A percentile compares a stretch with the other conserved stretches of the same genome.
phyloP scores from a whole-genome alignment of 331 rosid species.

The Cucumis variabilis region DNA sequence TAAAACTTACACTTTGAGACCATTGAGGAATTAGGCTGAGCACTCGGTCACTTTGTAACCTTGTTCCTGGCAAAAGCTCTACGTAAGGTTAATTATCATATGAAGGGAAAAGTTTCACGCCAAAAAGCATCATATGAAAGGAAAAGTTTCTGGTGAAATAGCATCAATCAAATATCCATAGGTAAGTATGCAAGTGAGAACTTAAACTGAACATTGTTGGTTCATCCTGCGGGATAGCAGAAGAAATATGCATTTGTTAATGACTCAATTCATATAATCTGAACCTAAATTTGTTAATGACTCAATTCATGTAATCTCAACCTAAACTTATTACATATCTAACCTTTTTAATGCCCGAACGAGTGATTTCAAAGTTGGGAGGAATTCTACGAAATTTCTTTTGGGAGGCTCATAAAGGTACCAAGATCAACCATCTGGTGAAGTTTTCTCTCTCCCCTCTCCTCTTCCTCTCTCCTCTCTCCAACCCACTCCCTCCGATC shows the following conservation, averaged over 20 bases:
- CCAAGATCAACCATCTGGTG: no score
- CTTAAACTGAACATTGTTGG: neutral
- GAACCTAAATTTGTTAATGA: no score
- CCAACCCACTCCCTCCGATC: no score
- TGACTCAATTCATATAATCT: neutral
- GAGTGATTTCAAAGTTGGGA: no score
- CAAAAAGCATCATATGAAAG: neutral
- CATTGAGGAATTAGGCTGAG: slow-evolving; percentile 80
- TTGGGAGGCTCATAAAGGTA: no score
- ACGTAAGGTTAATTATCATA: neutral
- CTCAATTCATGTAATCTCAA: neutral
- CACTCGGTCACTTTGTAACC: slow-evolving; percentile 68
- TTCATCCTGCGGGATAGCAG: neutral
- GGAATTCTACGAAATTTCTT: no score
- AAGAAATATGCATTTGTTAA: neutral
- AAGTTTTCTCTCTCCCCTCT: no score
- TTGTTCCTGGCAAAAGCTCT: slow-evolving; percentile 55
- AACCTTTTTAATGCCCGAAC: no score
- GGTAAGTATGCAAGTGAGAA: neutral
- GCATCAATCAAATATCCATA: neutral
- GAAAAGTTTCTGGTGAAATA: neutral
- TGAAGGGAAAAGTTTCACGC: neutral
- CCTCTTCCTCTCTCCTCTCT: no score
- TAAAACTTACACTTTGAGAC: slow-evolving; percentile 86
- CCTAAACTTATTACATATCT: no score